Conservation (phyloP, 495 filamentous ascomycete genomes). For the Terfezia boudieri region DNA sequence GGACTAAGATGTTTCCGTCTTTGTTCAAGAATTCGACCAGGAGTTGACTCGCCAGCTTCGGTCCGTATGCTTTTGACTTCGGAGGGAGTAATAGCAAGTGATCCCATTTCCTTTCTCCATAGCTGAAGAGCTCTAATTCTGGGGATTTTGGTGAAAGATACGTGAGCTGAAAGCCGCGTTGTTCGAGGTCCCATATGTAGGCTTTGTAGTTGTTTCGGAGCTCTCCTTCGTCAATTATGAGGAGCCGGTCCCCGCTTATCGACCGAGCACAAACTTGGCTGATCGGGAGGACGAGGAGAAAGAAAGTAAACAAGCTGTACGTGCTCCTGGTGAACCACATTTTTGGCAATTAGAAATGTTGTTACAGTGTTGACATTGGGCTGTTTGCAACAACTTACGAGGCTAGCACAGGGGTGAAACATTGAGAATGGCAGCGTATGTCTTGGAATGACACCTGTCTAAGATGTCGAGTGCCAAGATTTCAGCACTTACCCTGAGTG, state of each 20-base stretch:
- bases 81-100: conserved; percentile 72
- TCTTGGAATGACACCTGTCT: background rate
- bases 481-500: too few species aligned
- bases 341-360: too few species aligned
- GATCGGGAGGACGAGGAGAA: background rate
- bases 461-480: background rate
- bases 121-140: conserved; percentile 56
- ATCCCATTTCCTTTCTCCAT: conserved; percentile 75
- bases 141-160: conserved; percentile 78
- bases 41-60: conserved; percentile 60
- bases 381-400: too few species aligned
- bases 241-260: background rate
- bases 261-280: background rate
- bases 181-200: background rate
- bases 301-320: background rate
- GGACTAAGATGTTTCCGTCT: conserved; percentile 76
- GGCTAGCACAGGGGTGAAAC: too few species aligned
- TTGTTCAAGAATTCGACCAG: conserved; percentile 81
- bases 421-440: background rate
- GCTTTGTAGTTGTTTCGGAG: background rate
- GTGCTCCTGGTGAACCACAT: background rate
- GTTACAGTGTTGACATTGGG: too few species aligned
- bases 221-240: background rate
- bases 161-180: conserved; percentile 53
- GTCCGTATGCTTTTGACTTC: conserved; percentile 77